Evolutionary conservation across 352 stramenopile species (phyloP).

Genomic region (Globisporangium cederbergense): DNA sequence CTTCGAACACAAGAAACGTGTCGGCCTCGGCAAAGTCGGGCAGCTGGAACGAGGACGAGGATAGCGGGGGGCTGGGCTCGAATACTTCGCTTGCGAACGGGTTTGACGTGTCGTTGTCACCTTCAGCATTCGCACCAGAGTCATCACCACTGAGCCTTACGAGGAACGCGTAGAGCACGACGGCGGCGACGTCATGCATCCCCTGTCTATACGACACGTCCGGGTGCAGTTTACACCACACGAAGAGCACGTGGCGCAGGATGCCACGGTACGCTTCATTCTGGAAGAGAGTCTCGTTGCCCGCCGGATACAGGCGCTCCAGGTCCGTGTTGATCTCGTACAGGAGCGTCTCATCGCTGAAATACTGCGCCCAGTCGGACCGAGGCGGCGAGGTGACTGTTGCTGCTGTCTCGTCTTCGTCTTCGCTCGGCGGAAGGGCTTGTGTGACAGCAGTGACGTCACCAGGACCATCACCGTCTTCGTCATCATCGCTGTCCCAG

Average conservation of each 20-base stretch:
- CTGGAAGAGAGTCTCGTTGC: slow-evolving; percentile 78
- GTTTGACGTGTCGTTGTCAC: slow-evolving; percentile 7
- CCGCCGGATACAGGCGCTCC: slow-evolving; percentile 65
- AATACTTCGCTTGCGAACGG: slow-evolving; percentile 16
- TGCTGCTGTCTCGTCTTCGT: background rate
- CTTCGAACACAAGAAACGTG: slow-evolving; percentile 72
- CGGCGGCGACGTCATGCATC: slow-evolving; percentile 80
- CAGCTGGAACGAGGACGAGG: slow-evolving; percentile 17
- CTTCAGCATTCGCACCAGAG: background rate
- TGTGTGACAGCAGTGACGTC: background rate
- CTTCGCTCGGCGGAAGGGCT: background rate
- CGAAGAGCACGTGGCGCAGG: slow-evolving; percentile 74
- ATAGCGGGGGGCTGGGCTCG: background rate
- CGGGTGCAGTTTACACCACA: slow-evolving; percentile 79
- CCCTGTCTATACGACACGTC: slow-evolving; percentile 83
- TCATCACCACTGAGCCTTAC: slow-evolving; percentile 5
- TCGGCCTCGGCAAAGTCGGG: slow-evolving; percentile 51
- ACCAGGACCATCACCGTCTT: slow-evolving; percentile 2
- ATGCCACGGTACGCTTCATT: slow-evolving; percentile 58
- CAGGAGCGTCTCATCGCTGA: slow-evolving; percentile 62
- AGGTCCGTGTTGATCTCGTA: slow-evolving; percentile 84
- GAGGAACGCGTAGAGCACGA: slow-evolving; percentile 74
- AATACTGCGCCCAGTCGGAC: slow-evolving; percentile 55
- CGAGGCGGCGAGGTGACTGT: background rate
- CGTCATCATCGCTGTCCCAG: slow-evolving; percentile 12